Conservation (phyloP, 2,329 filamentous ascomycete species). For the Leptosphaerulina australis region DNA sequence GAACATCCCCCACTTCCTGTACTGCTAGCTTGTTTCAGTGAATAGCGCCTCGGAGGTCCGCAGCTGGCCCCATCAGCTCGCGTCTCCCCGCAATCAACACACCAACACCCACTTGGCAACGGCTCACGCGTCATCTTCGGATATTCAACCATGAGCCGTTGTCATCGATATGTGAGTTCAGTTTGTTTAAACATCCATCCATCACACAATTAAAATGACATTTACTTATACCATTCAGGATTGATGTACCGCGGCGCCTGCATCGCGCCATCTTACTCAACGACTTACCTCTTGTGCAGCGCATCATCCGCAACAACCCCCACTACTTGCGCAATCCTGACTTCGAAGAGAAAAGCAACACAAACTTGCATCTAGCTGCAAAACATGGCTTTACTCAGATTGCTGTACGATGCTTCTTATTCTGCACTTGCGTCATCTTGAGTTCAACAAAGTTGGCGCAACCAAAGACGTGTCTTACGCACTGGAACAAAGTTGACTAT, state of each 20-base stretch:
- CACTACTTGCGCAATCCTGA: slow-evolving; percentile 79
- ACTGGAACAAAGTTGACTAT: too few species aligned
- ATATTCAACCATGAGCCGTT: slow-evolving; percentile 30
- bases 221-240: slow-evolving; percentile 57
- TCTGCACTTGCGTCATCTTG: slow-evolving; percentile 9
- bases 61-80: slow-evolving; percentile 21
- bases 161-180: slow-evolving; percentile 32
- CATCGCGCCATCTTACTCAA: slow-evolving; percentile 81
- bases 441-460: background rate
- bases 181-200: background rate
- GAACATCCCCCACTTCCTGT: slow-evolving; percentile 20
- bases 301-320: slow-evolving; percentile 77
- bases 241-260: slow-evolving; percentile 76
- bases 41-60: slow-evolving; percentile 29
- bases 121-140: slow-evolving; percentile 10
- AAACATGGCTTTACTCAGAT: slow-evolving; percentile 73
- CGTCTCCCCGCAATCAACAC: slow-evolving; percentile 21
- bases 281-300: slow-evolving; percentile 73
- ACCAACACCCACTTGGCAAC: slow-evolving; percentile 8
- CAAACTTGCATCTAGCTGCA: slow-evolving; percentile 80
- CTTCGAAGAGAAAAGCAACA: slow-evolving; percentile 76
- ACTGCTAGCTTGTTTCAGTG: slow-evolving; percentile 32
- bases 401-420: slow-evolving; percentile 51
- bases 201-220: background rate
- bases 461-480: too few species aligned